A percentile compares a stretch with the other conserved stretches of the same genome.
Conservation (phyloP, 2,329 filamentous ascomycete genomes). For the Fusarium coffeatum region DNA sequence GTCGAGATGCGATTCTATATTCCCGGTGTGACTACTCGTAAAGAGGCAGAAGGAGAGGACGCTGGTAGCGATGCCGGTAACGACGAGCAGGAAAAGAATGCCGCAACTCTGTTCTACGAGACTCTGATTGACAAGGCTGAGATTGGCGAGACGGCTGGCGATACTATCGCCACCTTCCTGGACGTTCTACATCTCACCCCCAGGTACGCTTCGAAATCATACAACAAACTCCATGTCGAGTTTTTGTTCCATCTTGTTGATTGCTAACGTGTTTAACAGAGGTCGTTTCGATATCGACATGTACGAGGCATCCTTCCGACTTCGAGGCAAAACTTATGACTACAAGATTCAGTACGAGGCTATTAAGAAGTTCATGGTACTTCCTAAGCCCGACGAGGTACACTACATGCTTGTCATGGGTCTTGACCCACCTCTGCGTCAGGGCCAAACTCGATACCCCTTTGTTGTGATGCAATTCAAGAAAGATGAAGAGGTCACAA, state of each 20-base stretch:
- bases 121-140: conserved; percentile 98
- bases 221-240: background rate
- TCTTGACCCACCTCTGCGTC: conserved; percentile 91
- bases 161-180: conserved; percentile 96
- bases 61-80: conserved; percentile 68
- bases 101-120: conserved; percentile 97
- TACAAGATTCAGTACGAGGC: conserved; percentile 99
- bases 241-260: background rate
- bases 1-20: conserved; percentile 99
- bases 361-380: conserved; percentile 98
- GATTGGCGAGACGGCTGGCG: conserved; percentile 98
- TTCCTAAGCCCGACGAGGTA: conserved; percentile 98
- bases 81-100: conserved; percentile 82
- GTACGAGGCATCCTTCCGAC: conserved; percentile 96
- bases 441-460: conserved; percentile 97
- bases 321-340: conserved; percentile 99
- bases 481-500: conserved; percentile 94
- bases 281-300: conserved; percentile 99
- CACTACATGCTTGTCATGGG: conserved; percentile 96
- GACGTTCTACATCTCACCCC: conserved; percentile 97
- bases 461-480: conserved; percentile 99
- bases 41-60: conserved; percentile 75
- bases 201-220: conserved; percentile 63
- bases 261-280: conserved; percentile 61
- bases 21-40: conserved; percentile 86